Evolutionary conservation across 495 filamentous ascomycete genomes (phyloP).

Genomic region (Amphirosellinia nigrospora): DNA sequence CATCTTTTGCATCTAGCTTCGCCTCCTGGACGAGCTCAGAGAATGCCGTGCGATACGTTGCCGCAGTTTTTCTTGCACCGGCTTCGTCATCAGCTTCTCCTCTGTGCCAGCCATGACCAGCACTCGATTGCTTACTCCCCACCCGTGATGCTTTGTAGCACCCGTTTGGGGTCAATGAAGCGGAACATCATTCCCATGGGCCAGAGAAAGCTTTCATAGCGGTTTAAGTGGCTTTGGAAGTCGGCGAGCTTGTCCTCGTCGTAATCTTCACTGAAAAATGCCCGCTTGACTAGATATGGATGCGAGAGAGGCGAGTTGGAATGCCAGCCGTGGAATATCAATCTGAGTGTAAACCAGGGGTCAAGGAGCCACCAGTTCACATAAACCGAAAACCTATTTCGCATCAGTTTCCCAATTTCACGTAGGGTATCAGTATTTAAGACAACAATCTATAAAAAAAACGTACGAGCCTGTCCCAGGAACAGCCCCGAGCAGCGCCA

Average conservation of each 20-base stretch:
- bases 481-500: slow-evolving; percentile 48
- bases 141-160: slow-evolving; percentile 45
- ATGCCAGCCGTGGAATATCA: slow-evolving; percentile 51
- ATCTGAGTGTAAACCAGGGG: slow-evolving; percentile 50
- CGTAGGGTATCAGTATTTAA: neutral
- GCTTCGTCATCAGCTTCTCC: slow-evolving; percentile 41
- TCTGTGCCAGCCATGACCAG: slow-evolving; percentile 48
- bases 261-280: slow-evolving; percentile 50
- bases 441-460: neutral
- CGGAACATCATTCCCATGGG: slow-evolving; percentile 47
- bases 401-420: neutral
- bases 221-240: slow-evolving; percentile 44
- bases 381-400: slow-evolving; percentile 42
- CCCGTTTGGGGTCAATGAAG: slow-evolving; percentile 44
- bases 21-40: slow-evolving; percentile 22
- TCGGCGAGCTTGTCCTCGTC: slow-evolving; percentile 36
- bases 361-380: slow-evolving; percentile 52
- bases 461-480: slow-evolving; percentile 55
- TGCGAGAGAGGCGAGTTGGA: slow-evolving; percentile 55
- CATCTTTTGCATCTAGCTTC: slow-evolving; percentile 21
- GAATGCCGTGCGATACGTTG: slow-evolving; percentile 35
- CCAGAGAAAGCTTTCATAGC: slow-evolving; percentile 56
- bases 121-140: slow-evolving; percentile 34
- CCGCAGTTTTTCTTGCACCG: slow-evolving; percentile 34
- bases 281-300: slow-evolving; percentile 44